Evolutionary conservation across 2,329 filamentous ascomycete species (phyloP), one percentile per base, ranked within the genome.

Genomic region (Emericellopsis atlantica): DNA sequence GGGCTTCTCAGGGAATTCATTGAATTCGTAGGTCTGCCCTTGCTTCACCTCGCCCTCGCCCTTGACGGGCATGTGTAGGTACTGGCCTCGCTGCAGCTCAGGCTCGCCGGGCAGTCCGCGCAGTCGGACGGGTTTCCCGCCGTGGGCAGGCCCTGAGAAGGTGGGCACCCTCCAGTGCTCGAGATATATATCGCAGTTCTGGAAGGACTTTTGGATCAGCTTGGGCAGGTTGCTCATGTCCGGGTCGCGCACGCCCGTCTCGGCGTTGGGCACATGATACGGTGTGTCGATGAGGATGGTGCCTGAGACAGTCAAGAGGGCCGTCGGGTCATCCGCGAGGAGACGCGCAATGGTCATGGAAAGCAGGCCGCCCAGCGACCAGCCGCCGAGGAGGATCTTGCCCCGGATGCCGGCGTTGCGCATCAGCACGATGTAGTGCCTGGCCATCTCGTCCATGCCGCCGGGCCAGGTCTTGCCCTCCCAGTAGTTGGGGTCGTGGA

Each of bases 181-280:
- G 14, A 59, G 46, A 50, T 58, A 57, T 29, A 46, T 41, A 21
- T 54, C 48, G 49, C 54, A 56, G 40, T 56, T 54, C 22, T 52
- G 50, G 16, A 57, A 54, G n/a, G 49, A 48, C 37, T 51, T 52
- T 29, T 48, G 47, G 39, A 59, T 49, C 7, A 49, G 48, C 4
- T 49, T 45, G 4, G 54, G 54, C 9, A 57, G 32, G 18, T 44
- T 44, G 23, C 32, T 40, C 18, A 54, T 35, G 34, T 47, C 40
- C 1, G 51, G 40, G 21, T 50, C 46, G 15, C 49, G 40, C 15
- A 41, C 44, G 14, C 43, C 40, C 12, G 52, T 18, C 29, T 45
- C 45, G 34, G 41, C 43, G 21, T 46, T 40, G 16, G 54, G 48
- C 16, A 51, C 41, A 38, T 56, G 53, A 41, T 49, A 49, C 5